Conservation (phyloP, 1,139 yeast species). For the Suhomyces coccinellae region DNA sequence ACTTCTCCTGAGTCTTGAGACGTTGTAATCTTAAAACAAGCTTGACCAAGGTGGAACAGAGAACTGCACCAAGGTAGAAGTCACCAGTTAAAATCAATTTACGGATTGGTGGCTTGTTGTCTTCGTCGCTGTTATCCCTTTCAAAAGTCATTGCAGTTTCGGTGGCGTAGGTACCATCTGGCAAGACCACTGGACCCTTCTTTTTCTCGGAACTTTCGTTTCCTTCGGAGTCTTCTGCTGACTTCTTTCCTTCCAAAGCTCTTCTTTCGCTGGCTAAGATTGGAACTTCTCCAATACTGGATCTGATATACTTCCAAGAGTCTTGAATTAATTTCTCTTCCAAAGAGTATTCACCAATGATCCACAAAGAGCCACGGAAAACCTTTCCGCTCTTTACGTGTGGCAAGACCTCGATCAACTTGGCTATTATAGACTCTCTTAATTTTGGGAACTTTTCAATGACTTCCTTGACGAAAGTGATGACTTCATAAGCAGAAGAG, state of each 20-base stretch:
- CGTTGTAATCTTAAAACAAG: conserved; percentile 76
- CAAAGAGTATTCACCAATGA: conserved; percentile 85
- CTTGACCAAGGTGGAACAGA: conserved; percentile 87
- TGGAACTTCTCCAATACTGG: conserved; percentile 88
- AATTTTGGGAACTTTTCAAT: conserved; percentile 88
- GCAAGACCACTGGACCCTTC: conserved; percentile 80
- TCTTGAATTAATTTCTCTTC: conserved; percentile 74
- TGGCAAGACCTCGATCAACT: conserved; percentile 64
- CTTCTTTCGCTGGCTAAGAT: conserved; percentile 74
- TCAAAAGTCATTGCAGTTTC: conserved; percentile 78
- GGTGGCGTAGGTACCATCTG: conserved; percentile 98
- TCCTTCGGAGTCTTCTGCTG: conserved; percentile 27
- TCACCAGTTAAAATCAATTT: conserved; percentile 83
- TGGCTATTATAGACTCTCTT: conserved; percentile 63
- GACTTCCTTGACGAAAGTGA: conserved; percentile 87
- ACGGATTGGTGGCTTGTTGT: conserved; percentile 72
- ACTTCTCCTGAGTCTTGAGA: conserved; percentile 52
- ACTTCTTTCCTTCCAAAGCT: conserved; percentile 34
- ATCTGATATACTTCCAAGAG: conserved; percentile 86
- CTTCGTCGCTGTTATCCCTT: conserved; percentile 23
- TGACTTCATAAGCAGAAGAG: conserved; percentile 84
- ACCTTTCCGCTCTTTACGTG: conserved; percentile 84
- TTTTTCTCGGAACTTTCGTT: conserved; percentile 25
- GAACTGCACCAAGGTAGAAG: conserved; percentile 85
- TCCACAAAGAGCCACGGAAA: conserved; percentile 93